phyloP scores from a whole-genome alignment of 768 basidiomycete species.

The Astraeus odoratus region DNA sequence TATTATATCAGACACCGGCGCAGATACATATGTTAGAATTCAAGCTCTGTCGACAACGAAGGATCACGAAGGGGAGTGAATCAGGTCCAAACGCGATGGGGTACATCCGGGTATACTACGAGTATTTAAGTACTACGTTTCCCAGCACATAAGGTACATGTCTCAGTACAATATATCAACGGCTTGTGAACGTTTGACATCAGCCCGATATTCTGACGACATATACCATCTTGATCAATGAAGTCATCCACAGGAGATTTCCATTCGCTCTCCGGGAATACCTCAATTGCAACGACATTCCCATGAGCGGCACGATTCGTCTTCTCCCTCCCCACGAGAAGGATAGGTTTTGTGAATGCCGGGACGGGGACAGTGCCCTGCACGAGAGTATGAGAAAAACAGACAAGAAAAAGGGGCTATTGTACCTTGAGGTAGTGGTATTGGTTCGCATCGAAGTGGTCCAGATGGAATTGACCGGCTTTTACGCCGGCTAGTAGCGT shows the following conservation, averaged over 20 bases:
- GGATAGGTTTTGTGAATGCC: constrained; percentile 66
- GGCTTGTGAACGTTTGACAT: too few relatives aligned
- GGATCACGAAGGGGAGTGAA: too few relatives aligned
- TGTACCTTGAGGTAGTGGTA: constrained; percentile 91
- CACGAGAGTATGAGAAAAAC: background rate
- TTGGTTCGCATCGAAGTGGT: constrained; percentile 89
- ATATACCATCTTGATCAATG: constrained; percentile 83
- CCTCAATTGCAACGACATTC: constrained; percentile 85
- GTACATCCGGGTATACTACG: too few relatives aligned
- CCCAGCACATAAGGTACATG: too few relatives aligned
- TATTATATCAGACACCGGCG: too few relatives aligned
- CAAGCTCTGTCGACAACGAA: too few relatives aligned
- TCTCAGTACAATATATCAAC: too few relatives aligned
- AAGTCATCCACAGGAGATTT: constrained; percentile 88
- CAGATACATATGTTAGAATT: too few relatives aligned
- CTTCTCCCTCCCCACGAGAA: constrained; percentile 82
- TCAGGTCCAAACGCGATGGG: too few relatives aligned
- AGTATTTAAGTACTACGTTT: too few relatives aligned
- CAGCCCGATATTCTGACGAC: too few relatives aligned
- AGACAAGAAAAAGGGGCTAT: background rate
- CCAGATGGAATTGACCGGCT: constrained; percentile 78
- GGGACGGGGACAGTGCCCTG: constrained; percentile 82
- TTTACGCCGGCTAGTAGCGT: constrained; percentile 79
- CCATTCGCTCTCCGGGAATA: constrained; percentile 87
- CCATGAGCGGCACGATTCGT: constrained; percentile 96